Evolutionary conservation across 352 stramenopile species (phyloP).

Genomic region (Pythium sp.): DNA sequence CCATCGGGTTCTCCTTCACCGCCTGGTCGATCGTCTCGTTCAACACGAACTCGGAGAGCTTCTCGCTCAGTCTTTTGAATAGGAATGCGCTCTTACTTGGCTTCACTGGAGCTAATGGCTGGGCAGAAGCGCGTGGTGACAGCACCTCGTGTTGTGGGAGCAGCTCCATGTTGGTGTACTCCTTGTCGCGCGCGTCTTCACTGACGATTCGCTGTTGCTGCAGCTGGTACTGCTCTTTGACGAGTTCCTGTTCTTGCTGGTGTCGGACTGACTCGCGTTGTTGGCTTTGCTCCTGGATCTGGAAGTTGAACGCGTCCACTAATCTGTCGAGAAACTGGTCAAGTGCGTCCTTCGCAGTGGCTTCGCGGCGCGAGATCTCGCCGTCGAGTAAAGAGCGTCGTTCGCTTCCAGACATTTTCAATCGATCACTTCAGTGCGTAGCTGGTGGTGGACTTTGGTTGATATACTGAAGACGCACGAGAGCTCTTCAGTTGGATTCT

Average conservation of each 20-base stretch:
- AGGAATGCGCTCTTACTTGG: slow-evolving; percentile 9
- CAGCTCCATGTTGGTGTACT: neutral
- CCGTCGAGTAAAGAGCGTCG: slow-evolving; percentile 37
- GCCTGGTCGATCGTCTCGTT: slow-evolving; percentile 19
- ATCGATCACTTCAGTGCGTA: neutral
- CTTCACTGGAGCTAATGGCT: neutral
- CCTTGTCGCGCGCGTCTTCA: neutral
- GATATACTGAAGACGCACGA: neutral
- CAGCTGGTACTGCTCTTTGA: no score
- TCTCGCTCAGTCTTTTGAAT: slow-evolving; percentile 21
- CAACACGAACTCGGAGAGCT: slow-evolving; percentile 25
- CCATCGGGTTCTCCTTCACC: slow-evolving; percentile 19
- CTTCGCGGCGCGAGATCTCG: slow-evolving; percentile 24
- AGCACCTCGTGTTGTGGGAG: slow-evolving; percentile 10
- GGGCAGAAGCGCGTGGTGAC: slow-evolving; percentile 14
- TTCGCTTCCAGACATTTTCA: slow-evolving; percentile 25
- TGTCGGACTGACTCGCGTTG: neutral
- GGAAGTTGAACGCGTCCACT: slow-evolving; percentile 39
- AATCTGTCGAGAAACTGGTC: slow-evolving; percentile 36
- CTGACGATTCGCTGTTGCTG: neutral
- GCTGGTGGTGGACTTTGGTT: neutral
- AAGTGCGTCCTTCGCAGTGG: slow-evolving; percentile 19
- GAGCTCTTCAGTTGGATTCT: neutral
- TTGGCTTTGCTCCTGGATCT: slow-evolving; percentile 21
- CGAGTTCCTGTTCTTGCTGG: neutral